These are phyloP conservation scores for Hygrophila difformis DNA, from an alignment of 257 asterid genomes.

Conservation along the genomic window DNA sequence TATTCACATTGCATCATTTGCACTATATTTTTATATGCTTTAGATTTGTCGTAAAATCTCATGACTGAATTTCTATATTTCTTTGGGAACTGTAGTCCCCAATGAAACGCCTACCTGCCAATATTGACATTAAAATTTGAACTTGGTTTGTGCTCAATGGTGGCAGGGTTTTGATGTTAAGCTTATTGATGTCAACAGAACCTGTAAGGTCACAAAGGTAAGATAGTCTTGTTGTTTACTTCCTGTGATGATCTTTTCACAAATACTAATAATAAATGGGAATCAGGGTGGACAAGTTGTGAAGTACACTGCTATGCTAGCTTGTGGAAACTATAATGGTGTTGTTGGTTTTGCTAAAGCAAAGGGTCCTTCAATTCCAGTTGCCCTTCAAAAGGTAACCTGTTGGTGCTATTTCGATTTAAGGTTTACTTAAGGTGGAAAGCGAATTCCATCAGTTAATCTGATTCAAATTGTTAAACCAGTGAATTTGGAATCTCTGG, in stretches of 20 bases:
- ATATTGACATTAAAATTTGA: background rate
- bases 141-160: constrained; percentile 16
- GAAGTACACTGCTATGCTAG: constrained; percentile 80
- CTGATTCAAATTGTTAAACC: no score
- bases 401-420: background rate
- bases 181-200: constrained; percentile 76
- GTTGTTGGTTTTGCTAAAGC: constrained; percentile 94
- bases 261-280: constrained; percentile 12
- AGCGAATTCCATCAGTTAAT: no score
- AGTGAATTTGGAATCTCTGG: no score
- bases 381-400: constrained; percentile 83
- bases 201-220: constrained; percentile 93
- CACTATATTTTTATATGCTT: no score
- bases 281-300: constrained; percentile 82
- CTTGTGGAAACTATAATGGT: constrained; percentile 93
- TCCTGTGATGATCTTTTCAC: constrained; percentile 9
- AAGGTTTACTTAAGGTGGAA: no score
- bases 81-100: no score
- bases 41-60: no score
- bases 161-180: constrained; percentile 90
- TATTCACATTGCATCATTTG: no score
- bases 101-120: no score
- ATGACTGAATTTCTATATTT: no score
- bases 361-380: constrained; percentile 69
- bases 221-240: constrained; percentile 12